Evolutionary conservation across 2,329 filamentous ascomycete genomes (phyloP).

Genomic region (Penicillium occitanis): DNA sequence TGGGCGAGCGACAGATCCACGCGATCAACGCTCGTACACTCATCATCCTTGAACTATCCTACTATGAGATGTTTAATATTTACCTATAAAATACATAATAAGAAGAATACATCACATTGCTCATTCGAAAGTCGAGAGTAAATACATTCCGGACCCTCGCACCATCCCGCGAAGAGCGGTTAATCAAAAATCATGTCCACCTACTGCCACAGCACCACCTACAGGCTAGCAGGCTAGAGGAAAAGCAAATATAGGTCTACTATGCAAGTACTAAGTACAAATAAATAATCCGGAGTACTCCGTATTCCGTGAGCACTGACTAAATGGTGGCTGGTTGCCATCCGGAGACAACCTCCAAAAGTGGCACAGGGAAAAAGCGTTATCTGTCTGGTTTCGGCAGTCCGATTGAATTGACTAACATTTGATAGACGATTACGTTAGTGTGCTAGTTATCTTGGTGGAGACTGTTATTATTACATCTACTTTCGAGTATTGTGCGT

Average conservation of each 20-base stretch:
- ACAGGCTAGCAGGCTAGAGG: neutral
- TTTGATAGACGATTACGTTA: neutral
- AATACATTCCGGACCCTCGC: neutral
- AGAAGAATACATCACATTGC: neutral
- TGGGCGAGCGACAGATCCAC: neutral
- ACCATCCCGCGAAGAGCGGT: conserved; percentile 1
- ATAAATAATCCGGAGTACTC: neutral
- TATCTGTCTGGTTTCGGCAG: conserved; percentile 10
- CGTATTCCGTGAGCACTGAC: neutral
- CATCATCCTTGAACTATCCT: neutral
- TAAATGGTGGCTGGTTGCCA: neutral
- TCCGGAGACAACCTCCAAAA: neutral
- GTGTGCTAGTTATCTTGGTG: neutral
- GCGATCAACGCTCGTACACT: neutral
- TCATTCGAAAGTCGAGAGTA: neutral
- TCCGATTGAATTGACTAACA: conserved; percentile 5
- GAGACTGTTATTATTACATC: neutral
- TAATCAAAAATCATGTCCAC: neutral
- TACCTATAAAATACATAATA: neutral
- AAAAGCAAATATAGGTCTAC: neutral
- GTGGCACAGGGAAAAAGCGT: neutral
- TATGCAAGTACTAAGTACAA: too few relatives aligned
- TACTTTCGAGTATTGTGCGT: neutral
- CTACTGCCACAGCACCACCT: neutral
- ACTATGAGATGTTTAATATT: neutral